Percentiles rank a stretch among this genome's conserved stretches.
phyloP scores from a whole-genome alignment of 208 protist genomes.

The Lotmaria passim region DNA sequence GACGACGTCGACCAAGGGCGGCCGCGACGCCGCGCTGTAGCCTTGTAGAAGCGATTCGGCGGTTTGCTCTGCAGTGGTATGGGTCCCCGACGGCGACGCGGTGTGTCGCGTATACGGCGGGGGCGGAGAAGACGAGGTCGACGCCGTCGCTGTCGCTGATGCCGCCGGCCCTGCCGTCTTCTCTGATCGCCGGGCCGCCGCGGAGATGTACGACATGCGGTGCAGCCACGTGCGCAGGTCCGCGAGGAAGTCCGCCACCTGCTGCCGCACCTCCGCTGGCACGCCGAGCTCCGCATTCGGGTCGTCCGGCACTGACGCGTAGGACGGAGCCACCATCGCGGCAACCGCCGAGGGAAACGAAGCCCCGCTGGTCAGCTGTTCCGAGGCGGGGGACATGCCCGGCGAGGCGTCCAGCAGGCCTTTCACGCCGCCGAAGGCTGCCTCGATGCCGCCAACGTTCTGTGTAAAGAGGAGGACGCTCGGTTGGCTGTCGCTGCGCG shows the following conservation, averaged over 20 bases:
- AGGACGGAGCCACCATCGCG: slow-evolving; percentile 8
- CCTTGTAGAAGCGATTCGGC: slow-evolving; percentile 18
- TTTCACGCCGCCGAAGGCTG: not conserved
- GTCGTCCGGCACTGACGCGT: slow-evolving; percentile 6
- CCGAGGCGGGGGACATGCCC: slow-evolving; percentile 4
- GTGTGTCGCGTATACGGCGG: not conserved
- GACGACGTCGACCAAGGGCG: slow-evolving; percentile 73
- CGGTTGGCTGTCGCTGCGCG: slow-evolving; percentile 35
- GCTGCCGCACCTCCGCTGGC: slow-evolving; percentile 16
- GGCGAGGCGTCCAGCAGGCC: slow-evolving; percentile 1
- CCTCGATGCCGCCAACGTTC: slow-evolving; percentile 77
- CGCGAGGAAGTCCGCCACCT: slow-evolving; percentile 55
- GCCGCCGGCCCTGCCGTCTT: not conserved
- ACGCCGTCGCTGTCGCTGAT: slow-evolving; percentile 1
- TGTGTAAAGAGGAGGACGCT: slow-evolving; percentile 74
- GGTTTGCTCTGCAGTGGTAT: not conserved
- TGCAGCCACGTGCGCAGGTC: slow-evolving; percentile 71
- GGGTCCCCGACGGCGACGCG: not conserved
- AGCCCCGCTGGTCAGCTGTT: not conserved
- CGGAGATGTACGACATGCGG: slow-evolving; percentile 40
- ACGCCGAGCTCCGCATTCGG: slow-evolving; percentile 15
- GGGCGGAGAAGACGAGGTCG: not conserved
- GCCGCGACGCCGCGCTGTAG: slow-evolving; percentile 32
- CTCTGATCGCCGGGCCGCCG: slow-evolving; percentile 22
- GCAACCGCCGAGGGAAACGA: slow-evolving; percentile 7